Base-by-base conservation (phyloP, 306 rosid species). In the Prunus mume region DNA sequence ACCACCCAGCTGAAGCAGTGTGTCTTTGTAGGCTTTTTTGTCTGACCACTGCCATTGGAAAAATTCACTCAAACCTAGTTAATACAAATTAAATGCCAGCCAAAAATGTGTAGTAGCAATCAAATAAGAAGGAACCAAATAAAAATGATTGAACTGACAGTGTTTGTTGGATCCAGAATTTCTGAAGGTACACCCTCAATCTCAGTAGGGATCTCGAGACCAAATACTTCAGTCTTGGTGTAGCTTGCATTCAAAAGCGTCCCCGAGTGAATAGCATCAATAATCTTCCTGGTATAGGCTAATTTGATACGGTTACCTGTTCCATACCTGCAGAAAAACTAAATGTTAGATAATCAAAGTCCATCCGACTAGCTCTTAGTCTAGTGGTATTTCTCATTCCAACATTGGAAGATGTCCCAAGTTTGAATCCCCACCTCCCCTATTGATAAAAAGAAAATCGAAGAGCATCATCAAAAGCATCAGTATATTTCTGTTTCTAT, bases 221-320 rank as follows among this genome's bases (percentile, higher is more conserved):
- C 98, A 75, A 91, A 93, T 25, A 93, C 86, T 55, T 86, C 81
- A 25, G 92, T 93, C 63, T 88, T 91, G 28, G 68, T 76, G 78
- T 88, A 91, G 5, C 56, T 83, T 22, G 92, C 89, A 2, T 85
- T 10, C 78, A 93, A 25, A 71, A 93, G 98, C 50, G 81, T 72
- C 13, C 93, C 97, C 0, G 93, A 84, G 84, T 93, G 98, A 79
- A 93, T 93, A 27, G 91, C 97, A 76, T 93, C 97, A 12, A 93
- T 93, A 50, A 93, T 93, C 78, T 82, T 93, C 74, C 98, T 83
- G 3, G 98, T 93, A 45, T 90, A 90, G 3, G 90, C 78, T 70
- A 93, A 82, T 78, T 91, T 93, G 62, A 93, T 91, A 30, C 97
- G 96, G 5, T 64, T 90, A 6, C 97, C 98, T 6, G 75, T 19